Evolutionary conservation across 1,284 basidiomycete species (phyloP).

Genomic region (Moesziomyces sp.): DNA sequence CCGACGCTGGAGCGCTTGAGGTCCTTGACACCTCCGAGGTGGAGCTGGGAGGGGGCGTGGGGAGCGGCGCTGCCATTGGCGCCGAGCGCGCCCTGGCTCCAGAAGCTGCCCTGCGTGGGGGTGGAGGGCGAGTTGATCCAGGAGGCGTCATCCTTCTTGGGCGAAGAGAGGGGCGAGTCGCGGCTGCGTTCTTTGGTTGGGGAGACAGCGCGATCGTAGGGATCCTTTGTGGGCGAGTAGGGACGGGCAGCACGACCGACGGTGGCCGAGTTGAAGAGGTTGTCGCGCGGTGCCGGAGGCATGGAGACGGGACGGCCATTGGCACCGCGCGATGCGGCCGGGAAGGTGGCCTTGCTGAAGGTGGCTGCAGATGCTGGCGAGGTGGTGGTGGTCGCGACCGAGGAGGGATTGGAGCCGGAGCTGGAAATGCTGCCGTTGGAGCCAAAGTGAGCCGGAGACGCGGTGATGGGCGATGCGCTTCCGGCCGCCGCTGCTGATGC

Average conservation of each 20-base stretch:
- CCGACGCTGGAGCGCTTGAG: slow-evolving; percentile 60
- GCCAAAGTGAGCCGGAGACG: slow-evolving; percentile 21
- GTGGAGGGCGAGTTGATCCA: slow-evolving; percentile 53
- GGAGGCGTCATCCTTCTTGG: slow-evolving; percentile 52
- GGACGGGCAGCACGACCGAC: slow-evolving; percentile 27
- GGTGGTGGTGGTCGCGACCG: slow-evolving; percentile 10
- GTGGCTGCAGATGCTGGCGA: slow-evolving; percentile 23
- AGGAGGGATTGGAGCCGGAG: slow-evolving; percentile 28
- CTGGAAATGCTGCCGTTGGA: slow-evolving; percentile 36
- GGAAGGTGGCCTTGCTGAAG: slow-evolving; percentile 42
- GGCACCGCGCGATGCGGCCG: slow-evolving; percentile 25
- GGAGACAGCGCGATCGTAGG: slow-evolving; percentile 28
- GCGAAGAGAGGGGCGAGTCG: slow-evolving; percentile 44
- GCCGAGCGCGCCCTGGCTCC: slow-evolving; percentile 38
- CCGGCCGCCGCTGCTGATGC: slow-evolving; percentile 24
- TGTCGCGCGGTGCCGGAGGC: slow-evolving; percentile 57
- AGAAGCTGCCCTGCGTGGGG: slow-evolving; percentile 53
- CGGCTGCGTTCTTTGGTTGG: slow-evolving; percentile 46
- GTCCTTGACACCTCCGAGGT: slow-evolving; percentile 60
- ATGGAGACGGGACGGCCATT: slow-evolving; percentile 54
- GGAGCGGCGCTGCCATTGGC: slow-evolving; percentile 4
- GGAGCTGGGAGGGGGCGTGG: slow-evolving; percentile 50
- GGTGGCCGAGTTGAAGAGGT: slow-evolving; percentile 35
- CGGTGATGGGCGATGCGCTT: slow-evolving; percentile 13
- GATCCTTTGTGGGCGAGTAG: slow-evolving; percentile 46